Conservation (phyloP, 1,284 basidiomycete genomes). For the Papiliotrema laurentii region DNA sequence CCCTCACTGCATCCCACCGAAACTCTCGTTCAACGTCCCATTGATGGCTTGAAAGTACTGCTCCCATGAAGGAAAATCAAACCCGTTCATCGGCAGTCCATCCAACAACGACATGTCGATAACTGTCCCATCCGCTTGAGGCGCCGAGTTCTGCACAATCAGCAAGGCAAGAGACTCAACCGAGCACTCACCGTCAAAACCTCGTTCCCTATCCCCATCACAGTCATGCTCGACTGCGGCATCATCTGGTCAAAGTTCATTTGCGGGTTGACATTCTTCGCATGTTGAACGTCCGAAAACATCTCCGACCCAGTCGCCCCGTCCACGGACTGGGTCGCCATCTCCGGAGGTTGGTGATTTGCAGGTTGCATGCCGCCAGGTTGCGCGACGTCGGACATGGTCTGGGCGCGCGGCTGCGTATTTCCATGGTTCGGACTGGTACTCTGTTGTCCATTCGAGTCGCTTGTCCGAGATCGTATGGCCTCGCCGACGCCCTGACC, state of each 20-base stretch:
- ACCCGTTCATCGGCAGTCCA: slow-evolving; percentile 75
- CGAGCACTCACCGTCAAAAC: neutral
- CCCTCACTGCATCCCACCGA: neutral
- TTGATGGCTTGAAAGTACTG: slow-evolving; percentile 10
- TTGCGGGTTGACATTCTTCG: slow-evolving; percentile 29
- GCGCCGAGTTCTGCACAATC: neutral
- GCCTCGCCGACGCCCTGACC: neutral
- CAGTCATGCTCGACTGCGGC: neutral
- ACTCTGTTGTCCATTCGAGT: neutral
- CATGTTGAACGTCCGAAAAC: slow-evolving; percentile 11
- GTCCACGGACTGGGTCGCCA: too few relatives aligned
- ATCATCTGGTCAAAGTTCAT: slow-evolving; percentile 15
- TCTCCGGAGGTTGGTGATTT: neutral
- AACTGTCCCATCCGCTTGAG: neutral
- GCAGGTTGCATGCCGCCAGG: neutral
- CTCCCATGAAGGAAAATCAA: slow-evolving; percentile 55
- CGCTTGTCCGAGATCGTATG: neutral
- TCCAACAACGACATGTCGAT: slow-evolving; percentile 69
- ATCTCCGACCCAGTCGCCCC: slow-evolving; percentile 1
- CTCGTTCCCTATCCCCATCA: slow-evolving; percentile 13
- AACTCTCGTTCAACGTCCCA: neutral
- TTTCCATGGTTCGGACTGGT: neutral
- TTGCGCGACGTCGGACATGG: neutral
- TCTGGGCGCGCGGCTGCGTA: neutral
- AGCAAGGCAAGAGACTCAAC: neutral